A percentile compares a stretch with the other conserved stretches of the same genome.
These are phyloP conservation scores for Pythium plurisporium DNA, from an alignment of 352 stramenopile genomes.

Conservation along the genomic window DNA sequence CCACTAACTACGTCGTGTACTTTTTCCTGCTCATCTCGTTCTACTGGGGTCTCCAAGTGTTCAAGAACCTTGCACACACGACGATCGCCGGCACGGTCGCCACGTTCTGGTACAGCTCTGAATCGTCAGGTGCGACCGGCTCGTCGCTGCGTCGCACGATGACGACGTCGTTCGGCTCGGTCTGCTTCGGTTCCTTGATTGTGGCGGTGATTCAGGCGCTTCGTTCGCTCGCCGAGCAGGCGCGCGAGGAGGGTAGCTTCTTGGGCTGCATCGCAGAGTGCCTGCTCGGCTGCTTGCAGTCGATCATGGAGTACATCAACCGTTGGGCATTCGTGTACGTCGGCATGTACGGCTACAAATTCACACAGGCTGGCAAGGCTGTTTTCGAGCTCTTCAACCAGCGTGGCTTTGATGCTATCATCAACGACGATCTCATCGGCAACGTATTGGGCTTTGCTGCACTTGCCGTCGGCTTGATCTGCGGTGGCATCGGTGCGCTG, in stretches of 20 bases:
- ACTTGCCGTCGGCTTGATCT: conserved; percentile 86
- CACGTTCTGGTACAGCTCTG: conserved; percentile 94
- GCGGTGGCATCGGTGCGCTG: conserved; percentile 47
- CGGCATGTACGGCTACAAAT: conserved; percentile 92
- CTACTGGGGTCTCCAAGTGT: conserved; percentile 92
- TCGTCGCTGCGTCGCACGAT: conserved; percentile 78
- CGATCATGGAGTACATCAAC: conserved; percentile 92
- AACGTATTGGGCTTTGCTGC: conserved; percentile 88
- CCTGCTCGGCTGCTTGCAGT: conserved; percentile 77
- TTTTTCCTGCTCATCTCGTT: conserved; percentile 92
- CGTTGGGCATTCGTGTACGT: conserved; percentile 94
- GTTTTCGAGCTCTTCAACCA: conserved; percentile 92
- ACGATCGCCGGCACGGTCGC: conserved; percentile 91
- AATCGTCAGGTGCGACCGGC: conserved; percentile 81
- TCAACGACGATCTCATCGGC: conserved; percentile 95
- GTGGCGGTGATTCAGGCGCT: conserved; percentile 91
- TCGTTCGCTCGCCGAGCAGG: conserved; percentile 68
- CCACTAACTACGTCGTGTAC: conserved; percentile 38
- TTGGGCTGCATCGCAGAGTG: conserved; percentile 80
- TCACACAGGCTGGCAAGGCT: conserved; percentile 89
- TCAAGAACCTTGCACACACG: conserved; percentile 92
- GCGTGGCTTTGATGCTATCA: conserved; percentile 94
- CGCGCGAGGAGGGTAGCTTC: conserved; percentile 63
- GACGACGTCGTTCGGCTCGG: conserved; percentile 94
- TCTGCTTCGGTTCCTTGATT: conserved; percentile 93